A percentile compares a stretch with the other conserved stretches of the same genome.
phyloP scores from a whole-genome alignment of 352 stramenopile genomes.

The Phytophthora europaea region DNA sequence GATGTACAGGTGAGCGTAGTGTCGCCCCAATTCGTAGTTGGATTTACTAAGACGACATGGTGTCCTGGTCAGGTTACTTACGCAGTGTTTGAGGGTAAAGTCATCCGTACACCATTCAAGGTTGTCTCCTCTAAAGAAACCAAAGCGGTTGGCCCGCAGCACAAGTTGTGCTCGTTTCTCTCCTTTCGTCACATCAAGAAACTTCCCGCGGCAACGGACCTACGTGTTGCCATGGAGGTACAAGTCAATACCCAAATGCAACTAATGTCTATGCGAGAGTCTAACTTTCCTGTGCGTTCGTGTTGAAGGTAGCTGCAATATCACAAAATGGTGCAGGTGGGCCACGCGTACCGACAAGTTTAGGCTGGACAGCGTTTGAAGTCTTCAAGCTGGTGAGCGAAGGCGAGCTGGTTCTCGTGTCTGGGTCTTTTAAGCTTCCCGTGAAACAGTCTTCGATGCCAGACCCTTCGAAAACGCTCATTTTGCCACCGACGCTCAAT shows the following conservation, averaged over 20 bases:
- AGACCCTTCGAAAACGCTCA: slow-evolving; percentile 45
- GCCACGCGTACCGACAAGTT: slow-evolving; percentile 21
- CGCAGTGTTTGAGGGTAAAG: slow-evolving; percentile 52
- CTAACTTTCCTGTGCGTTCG: slow-evolving; percentile 4
- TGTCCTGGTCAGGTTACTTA: slow-evolving; percentile 55
- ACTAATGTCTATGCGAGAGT: not conserved
- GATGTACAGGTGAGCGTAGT: slow-evolving; percentile 47
- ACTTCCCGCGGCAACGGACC: slow-evolving; percentile 32
- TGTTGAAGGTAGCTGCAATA: slow-evolving; percentile 36
- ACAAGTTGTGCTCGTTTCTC: slow-evolving; percentile 46
- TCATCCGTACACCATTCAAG: slow-evolving; percentile 55
- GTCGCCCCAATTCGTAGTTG: not conserved
- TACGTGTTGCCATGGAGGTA: slow-evolving; percentile 60
- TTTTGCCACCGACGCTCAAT: slow-evolving; percentile 18
- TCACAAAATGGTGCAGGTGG: slow-evolving; percentile 13
- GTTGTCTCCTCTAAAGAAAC: slow-evolving; percentile 40
- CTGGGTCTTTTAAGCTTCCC: slow-evolving; percentile 51
- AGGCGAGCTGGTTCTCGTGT: slow-evolving; percentile 21
- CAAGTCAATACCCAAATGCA: not conserved
- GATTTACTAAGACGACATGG: slow-evolving; percentile 1
- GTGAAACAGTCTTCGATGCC: slow-evolving; percentile 53
- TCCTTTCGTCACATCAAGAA: slow-evolving; percentile 44
- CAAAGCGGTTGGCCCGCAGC: slow-evolving; percentile 33
- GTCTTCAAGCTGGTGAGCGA: slow-evolving; percentile 37
- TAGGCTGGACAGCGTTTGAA: slow-evolving; percentile 57